phyloP scores from a whole-genome alignment of 129 eudicot genomes.

The Chrysanthemum makinoi region DNA sequence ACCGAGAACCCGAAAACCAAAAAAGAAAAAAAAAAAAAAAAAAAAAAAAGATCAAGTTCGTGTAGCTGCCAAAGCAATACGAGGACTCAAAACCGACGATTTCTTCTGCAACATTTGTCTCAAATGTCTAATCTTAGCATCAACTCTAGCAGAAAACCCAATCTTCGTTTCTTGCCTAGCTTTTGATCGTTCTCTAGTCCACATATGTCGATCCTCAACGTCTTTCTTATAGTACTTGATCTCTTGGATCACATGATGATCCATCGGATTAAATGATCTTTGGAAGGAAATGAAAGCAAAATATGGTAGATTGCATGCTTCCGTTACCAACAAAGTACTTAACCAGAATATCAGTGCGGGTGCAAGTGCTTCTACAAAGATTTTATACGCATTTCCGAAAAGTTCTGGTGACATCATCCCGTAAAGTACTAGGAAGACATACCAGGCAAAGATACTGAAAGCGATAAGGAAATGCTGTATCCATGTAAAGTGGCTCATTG shows the following conservation, averaged over 20 bases:
- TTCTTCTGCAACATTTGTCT: conserved; percentile 61
- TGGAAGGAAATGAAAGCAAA: conserved; percentile 81
- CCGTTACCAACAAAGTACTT: conserved; percentile 63
- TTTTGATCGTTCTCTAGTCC: conserved; percentile 69
- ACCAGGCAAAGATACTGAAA: conserved; percentile 74
- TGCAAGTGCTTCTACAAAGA: conserved; percentile 69
- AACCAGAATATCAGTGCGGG: conserved; percentile 90
- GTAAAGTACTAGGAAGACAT: conserved; percentile 57
- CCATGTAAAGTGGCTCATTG: conserved; percentile 97
- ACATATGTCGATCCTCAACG: conserved; percentile 72
- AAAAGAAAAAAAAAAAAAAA: neutral
- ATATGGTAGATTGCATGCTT: conserved; percentile 77
- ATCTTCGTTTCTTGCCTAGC: conserved; percentile 80
- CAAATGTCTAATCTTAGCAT: conserved; percentile 75
- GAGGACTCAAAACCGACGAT: conserved; percentile 46
- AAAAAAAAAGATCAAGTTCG: neutral
- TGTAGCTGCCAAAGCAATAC: conserved; percentile 30
- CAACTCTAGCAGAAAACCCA: conserved; percentile 84
- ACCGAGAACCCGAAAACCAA: conserved; percentile 1
- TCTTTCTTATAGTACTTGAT: conserved; percentile 83
- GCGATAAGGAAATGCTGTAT: conserved; percentile 79
- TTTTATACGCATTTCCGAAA: conserved; percentile 54
- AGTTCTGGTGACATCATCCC: conserved; percentile 50
- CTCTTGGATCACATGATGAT: conserved; percentile 95
- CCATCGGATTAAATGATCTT: conserved; percentile 83